Evolutionary conservation across 2,329 filamentous ascomycete species (phyloP), one percentile per base, ranked within the genome.

Genomic region (Fusarium vanettenii): DNA sequence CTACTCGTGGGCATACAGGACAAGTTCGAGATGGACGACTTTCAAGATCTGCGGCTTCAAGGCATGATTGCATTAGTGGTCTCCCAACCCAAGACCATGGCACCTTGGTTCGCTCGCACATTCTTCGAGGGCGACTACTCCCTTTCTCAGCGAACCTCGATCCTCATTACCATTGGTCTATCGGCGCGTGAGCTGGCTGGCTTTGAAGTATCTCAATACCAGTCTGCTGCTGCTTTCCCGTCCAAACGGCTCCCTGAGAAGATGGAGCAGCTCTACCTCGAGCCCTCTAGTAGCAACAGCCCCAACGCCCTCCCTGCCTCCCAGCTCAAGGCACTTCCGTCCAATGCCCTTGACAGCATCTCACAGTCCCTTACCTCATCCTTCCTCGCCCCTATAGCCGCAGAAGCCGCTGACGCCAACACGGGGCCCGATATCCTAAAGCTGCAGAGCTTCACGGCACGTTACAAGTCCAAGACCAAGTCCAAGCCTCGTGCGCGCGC

Each of bases 61-160:
- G 92, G 92, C 16, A 92, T 99, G 86, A 91, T 98, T 52, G 93
- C 95, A 0, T 84, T 98, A 9, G 86, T 98, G 0, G 87, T 97
- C 3, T 92, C 94, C 1, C 90, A 94, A 73, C 94, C 97, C 0
- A 85, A 90, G 59, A 88, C 89, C 62, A 94, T 98, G 89, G 95
- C 92, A 0, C 93, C 91, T 16, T 97, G 94, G 93, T 94, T 97
- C 68, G 91, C 93, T 4, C 91, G 92, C 66, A 93, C 93, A 0
- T 97, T 97, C 80, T 98, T 98, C 80, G 92, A 95, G 48, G 95
- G 95, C 18, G 97, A 99, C 80, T 95, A 97, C 82, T 98, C 95
- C 0, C 86, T 98, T 41, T 90, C 92, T 0, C 96, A 98, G 81
- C 90, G 97, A 43, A 94, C 93, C 9, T 91, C 93, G 0, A 88